phyloP scores from a whole-genome alignment of 1,284 basidiomycete species.

The Macrocystidia cucumis region DNA sequence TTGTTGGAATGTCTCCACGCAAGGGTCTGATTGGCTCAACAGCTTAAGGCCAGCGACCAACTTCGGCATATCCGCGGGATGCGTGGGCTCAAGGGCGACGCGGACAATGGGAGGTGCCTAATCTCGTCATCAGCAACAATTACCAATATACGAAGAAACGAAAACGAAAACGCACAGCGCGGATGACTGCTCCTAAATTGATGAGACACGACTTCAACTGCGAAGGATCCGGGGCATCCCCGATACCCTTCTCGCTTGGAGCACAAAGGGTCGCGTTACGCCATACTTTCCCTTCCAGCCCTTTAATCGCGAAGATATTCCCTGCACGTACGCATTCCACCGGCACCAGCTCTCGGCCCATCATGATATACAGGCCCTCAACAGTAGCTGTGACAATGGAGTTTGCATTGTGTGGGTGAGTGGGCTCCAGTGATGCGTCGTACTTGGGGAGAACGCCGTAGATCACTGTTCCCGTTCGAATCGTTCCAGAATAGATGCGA shows the following conservation, averaged over 20 bases:
- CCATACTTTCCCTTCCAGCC: conserved; percentile 87
- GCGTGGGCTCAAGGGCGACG: conserved; percentile 87
- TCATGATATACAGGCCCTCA: conserved; percentile 90
- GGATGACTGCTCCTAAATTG: conserved; percentile 77
- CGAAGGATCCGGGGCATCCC: conserved; percentile 24
- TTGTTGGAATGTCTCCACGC: conserved; percentile 95
- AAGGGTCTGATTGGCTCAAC: conserved; percentile 94
- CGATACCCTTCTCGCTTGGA: conserved; percentile 37
- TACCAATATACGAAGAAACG: conserved; percentile 1
- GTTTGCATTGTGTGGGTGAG: conserved; percentile 66
- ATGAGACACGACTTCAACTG: conserved; percentile 52
- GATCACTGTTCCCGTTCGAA: conserved; percentile 61
- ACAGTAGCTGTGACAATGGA: conserved; percentile 61
- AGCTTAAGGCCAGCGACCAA: conserved; percentile 85
- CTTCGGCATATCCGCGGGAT: conserved; percentile 91
- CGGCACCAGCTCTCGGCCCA: conserved; percentile 89
- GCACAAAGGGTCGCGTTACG: conserved; percentile 89
- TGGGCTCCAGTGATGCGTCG: conserved; percentile 55
- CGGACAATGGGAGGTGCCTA: conserved; percentile 89
- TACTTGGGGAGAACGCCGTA: conserved; percentile 89
- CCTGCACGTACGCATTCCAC: conserved; percentile 88
- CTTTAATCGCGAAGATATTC: conserved; percentile 91
- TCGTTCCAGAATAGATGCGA: conserved; percentile 85
- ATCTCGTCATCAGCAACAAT: conserved; percentile 2
- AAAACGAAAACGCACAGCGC: conserved; percentile 44